Percentiles rank a stretch among this genome's conserved stretches.
These are phyloP conservation scores for Cucumis cinereus DNA, from an alignment of 306 rosid species.

Conservation along the genomic window DNA sequence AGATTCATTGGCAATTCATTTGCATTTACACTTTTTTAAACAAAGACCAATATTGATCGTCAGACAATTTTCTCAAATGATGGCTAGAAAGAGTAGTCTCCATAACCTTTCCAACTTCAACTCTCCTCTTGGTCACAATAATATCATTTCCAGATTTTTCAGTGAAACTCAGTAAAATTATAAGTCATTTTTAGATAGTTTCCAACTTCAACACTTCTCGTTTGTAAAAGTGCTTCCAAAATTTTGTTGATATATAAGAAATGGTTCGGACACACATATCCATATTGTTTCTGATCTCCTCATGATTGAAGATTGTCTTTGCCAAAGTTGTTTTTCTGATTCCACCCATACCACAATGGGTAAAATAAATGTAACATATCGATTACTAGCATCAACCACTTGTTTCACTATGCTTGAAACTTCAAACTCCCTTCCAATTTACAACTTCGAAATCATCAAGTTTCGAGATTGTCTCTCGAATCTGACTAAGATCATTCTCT, in stretches of 20 bases:
- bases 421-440: background rate
- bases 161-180: too few relatives aligned
- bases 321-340: slow-evolving; percentile 14
- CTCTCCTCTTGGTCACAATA: background rate
- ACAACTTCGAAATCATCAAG: background rate
- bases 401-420: background rate
- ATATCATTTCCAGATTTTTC: background rate
- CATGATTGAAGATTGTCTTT: background rate
- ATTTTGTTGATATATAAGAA: background rate
- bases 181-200: too few relatives aligned
- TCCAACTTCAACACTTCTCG: too few relatives aligned
- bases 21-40: background rate
- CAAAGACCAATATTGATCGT: slow-evolving; percentile 1
- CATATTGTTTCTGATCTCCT: background rate
- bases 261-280: slow-evolving; percentile 10
- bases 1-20: background rate
- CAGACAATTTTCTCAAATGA: background rate
- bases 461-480: background rate
- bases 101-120: background rate
- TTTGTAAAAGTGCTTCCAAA: background rate
- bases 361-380: background rate
- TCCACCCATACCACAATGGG: slow-evolving; percentile 10
- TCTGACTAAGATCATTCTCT: background rate
- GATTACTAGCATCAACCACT: background rate
- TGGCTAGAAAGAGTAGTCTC: background rate